phyloP scores from a whole-genome alignment of 2,329 filamentous ascomycete genomes.

The Talaromyces amestolkiae region DNA sequence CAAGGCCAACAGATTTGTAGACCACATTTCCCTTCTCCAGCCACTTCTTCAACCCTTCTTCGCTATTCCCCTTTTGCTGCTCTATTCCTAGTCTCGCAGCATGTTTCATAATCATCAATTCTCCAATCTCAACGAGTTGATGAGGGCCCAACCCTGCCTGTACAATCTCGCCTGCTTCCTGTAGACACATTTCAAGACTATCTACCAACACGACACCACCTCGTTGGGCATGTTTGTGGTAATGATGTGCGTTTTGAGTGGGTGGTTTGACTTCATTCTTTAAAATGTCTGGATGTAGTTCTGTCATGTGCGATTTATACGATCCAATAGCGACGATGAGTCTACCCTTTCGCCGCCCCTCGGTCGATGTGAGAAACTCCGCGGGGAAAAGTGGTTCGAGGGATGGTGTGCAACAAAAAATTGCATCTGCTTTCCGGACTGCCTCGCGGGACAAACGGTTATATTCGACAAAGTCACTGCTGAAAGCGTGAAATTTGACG shows the following conservation, averaged over 20 bases:
- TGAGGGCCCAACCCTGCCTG: constrained; percentile 69
- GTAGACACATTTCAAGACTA: constrained; percentile 73
- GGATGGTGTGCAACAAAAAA: constrained; percentile 86
- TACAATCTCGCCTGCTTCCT: constrained; percentile 83
- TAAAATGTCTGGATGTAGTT: constrained; percentile 75
- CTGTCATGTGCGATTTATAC: constrained; percentile 71
- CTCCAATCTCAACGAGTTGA: constrained; percentile 83
- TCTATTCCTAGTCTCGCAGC: constrained; percentile 43
- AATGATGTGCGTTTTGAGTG: constrained; percentile 43
- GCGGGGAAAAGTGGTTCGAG: constrained; percentile 72
- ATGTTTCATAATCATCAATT: constrained; percentile 66
- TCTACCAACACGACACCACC: constrained; percentile 62
- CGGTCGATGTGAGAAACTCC: constrained; percentile 64
- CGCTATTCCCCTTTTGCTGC: constrained; percentile 32
- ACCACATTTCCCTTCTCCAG: constrained; percentile 63
- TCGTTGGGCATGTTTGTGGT: constrained; percentile 52
- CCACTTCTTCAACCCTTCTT: constrained; percentile 56
- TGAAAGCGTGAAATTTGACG: constrained; percentile 68
- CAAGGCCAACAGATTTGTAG: constrained; percentile 67
- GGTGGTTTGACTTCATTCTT: constrained; percentile 57
- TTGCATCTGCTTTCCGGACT: constrained; percentile 68
- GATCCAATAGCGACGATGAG: constrained; percentile 46
- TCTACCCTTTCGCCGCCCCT: constrained; percentile 45
- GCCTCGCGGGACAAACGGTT: constrained; percentile 66
- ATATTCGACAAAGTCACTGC: constrained; percentile 69